These are phyloP conservation scores for Paraleonurus japonicus DNA, from an alignment of 257 asterid genomes.

Conservation along the genomic window DNA sequence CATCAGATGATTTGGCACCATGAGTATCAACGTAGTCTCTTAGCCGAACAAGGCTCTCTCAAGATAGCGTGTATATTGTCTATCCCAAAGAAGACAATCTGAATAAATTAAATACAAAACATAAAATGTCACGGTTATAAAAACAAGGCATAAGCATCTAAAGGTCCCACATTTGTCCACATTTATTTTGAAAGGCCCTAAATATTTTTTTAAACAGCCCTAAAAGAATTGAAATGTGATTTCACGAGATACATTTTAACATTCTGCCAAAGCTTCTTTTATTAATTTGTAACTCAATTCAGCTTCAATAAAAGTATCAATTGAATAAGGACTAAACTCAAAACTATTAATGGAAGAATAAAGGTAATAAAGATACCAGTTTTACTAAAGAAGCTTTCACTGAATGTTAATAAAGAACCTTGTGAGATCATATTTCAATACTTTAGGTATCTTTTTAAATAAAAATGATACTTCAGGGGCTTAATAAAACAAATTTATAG, in stretches of 20 bases:
- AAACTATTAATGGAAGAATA: too few relatives aligned
- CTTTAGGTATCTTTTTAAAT: neutral
- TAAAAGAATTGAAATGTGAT: neutral
- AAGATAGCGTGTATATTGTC: slow-evolving; percentile 96
- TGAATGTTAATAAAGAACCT: neutral
- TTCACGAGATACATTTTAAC: neutral
- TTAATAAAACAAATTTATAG: neutral
- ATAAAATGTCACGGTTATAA: slow-evolving; percentile 4
- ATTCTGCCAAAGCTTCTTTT: neutral
- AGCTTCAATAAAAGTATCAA: neutral
- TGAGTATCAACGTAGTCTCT: slow-evolving; percentile 97
- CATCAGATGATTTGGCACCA: slow-evolving; percentile 92
- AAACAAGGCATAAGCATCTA: neutral
- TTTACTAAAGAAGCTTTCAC: neutral
- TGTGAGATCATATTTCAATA: neutral
- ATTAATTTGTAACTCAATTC: neutral
- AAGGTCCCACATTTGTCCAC: neutral
- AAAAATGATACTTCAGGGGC: neutral
- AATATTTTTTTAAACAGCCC: neutral
- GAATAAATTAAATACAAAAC: slow-evolving; percentile 27
- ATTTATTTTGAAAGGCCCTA: neutral
- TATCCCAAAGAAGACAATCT: slow-evolving; percentile 97
- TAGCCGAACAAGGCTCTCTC: slow-evolving; percentile 86
- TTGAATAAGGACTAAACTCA: too few relatives aligned
- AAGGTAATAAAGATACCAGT: neutral